phyloP scores from a whole-genome alignment of 2,329 filamentous ascomycete species.

The Pseudopithomyces chartarum region DNA sequence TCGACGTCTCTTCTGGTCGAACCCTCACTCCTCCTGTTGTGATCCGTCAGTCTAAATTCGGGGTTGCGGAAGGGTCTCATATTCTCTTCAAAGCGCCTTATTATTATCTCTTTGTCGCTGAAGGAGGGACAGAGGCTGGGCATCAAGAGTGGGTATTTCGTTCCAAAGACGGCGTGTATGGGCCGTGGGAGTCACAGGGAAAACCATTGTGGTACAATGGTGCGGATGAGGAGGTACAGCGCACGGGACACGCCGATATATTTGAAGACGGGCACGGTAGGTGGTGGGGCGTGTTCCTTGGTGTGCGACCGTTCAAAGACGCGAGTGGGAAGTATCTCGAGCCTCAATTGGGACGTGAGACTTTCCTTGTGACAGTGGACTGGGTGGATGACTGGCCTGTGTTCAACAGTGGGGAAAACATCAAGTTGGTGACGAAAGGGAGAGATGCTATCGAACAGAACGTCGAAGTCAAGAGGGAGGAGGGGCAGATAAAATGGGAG shows the following conservation, averaged over 20 bases:
- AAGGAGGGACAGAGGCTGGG: conserved; percentile 42
- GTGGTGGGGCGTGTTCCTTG: conserved; percentile 45
- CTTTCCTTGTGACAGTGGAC: conserved; percentile 55
- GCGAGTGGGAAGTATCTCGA: conserved; percentile 7
- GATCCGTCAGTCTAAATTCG: conserved; percentile 30
- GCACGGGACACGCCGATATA: conserved; percentile 32
- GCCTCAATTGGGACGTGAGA: conserved; percentile 50
- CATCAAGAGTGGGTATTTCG: conserved; percentile 57
- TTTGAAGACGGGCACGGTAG: conserved; percentile 26
- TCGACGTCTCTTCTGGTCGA: conserved; percentile 39
- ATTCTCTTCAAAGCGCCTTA: conserved; percentile 30
- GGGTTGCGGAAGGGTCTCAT: conserved; percentile 43
- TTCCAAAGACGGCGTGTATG: conserved; percentile 49
- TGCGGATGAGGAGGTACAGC: conserved; percentile 38
- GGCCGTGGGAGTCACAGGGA: conserved; percentile 46
- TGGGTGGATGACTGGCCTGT: conserved; percentile 60
- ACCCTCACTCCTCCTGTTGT: conserved; percentile 21
- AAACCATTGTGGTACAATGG: conserved; percentile 42
- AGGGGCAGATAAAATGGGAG: conserved; percentile 22
- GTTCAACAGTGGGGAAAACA: conserved; percentile 54
- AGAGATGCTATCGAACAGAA: not conserved
- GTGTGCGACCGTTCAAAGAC: conserved; percentile 22
- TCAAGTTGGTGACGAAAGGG: conserved; percentile 45
- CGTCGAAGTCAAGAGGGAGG: conserved; percentile 10
- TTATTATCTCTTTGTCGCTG: conserved; percentile 37